Evolutionary conservation across 441 rosid genomes (phyloP).

Genomic region (Jatropha multifida): DNA sequence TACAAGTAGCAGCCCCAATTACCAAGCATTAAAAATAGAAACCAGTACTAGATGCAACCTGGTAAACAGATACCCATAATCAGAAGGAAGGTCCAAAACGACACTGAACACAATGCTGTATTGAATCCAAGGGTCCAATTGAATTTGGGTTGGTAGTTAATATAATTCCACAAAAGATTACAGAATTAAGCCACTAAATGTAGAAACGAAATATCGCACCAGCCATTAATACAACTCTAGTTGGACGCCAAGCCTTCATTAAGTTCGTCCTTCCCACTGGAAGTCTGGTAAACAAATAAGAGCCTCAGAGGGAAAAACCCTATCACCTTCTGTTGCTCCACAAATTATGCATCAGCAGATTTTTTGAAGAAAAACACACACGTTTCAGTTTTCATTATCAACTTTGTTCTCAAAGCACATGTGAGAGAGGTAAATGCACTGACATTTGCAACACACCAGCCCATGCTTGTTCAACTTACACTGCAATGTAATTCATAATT

Average conservation of each 20-base stretch:
- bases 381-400: neutral
- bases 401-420: neutral
- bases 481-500: conserved; percentile 1
- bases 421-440: neutral
- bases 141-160: neutral
- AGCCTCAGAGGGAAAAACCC: neutral
- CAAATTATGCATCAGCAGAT: neutral
- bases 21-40: neutral
- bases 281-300: neutral
- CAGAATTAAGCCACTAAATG: neutral
- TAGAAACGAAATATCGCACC: neutral
- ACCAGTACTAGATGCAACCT: too few relatives aligned
- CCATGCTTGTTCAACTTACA: neutral
- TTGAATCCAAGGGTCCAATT: too few relatives aligned
- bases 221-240: too few relatives aligned
- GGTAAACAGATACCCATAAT: too few relatives aligned
- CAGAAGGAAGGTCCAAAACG: neutral
- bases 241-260: neutral
- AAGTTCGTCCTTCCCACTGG: neutral
- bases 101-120: neutral
- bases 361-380: neutral
- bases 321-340: too few relatives aligned
- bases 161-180: neutral
- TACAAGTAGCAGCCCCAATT: neutral
- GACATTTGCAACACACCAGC: neutral